Evolutionary conservation across 805 yeast species (phyloP), one percentile per base, ranked within the genome.

Genomic region (Sugiyamaella boreocaroliniensis): DNA sequence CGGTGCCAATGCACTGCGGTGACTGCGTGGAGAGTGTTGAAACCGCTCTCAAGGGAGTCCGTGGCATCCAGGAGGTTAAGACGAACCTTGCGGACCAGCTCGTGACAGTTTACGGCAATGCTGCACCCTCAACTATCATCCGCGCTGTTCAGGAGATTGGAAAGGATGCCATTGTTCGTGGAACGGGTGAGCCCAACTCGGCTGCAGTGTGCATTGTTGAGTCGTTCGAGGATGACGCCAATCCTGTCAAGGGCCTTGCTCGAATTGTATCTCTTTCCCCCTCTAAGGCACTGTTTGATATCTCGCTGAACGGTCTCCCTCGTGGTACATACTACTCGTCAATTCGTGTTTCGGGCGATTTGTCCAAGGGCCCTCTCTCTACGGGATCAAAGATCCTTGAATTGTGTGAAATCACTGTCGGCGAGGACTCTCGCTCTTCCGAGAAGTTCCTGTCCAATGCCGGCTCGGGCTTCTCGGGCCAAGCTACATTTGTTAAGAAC

Each of bases 121-220:
- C 78, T 2, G 82, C 97, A 4, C 98, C 98, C 1, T 86, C 95
- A 1, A 69, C 67, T 12, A 78, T 90, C 40, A 82, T 89, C 40
- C 71, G 71, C 49, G 79, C 86, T 0, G 79, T 92, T 52, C 90
- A 85, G 66, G 64, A 64, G 1, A 81, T 83, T 2, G 97, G 97
- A 1, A 79, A 82, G 58, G 97, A 92, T 64, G 96, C 96, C 2
- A 87, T 92, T 58, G 85, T 92, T 20, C 76, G 98, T 55, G 98
- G 98, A 6, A 81, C 96, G 0, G 97, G 97, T 2, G 76, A 74
- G 53, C 84, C 95, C 15, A 84, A 90, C 66, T 78, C 86, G 16
- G 96, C 97, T 0, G 97, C 96, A 0, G 98, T 90, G 32, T 82
- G 93, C 58, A 90, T 90, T 47, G 69, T 90, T 52, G 98, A 92